Evolutionary conservation across 768 basidiomycete species (phyloP).

Genomic region (Fomitopsis pulvina): DNA sequence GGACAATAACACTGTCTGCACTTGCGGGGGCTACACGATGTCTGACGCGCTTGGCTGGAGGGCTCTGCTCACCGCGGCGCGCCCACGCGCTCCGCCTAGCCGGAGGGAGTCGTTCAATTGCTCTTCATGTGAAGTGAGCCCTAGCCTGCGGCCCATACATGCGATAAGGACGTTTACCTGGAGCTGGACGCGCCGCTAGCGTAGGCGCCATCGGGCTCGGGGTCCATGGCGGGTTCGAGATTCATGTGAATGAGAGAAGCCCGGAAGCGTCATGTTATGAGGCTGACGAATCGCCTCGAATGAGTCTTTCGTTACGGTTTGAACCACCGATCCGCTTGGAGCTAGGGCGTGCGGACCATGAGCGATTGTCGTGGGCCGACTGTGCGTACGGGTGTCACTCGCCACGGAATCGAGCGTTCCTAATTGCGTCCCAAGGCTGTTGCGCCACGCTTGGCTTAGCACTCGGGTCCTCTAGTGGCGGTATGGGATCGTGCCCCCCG

Average conservation of each 20-base stretch:
- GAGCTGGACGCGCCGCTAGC: conserved; percentile 4
- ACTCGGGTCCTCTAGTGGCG: not conserved
- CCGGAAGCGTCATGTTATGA: not conserved
- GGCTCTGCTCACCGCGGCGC: not conserved
- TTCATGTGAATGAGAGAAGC: not conserved
- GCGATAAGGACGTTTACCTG: not conserved
- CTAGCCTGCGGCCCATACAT: not conserved
- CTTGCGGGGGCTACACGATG: not conserved
- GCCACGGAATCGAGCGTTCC: not conserved
- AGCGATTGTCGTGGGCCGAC: not conserved
- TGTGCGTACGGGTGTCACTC: not conserved
- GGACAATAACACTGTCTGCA: not conserved
- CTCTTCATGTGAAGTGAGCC: no score
- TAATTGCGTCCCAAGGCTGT: not conserved
- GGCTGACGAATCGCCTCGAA: not conserved
- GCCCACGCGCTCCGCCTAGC: not conserved
- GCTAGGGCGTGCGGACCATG: not conserved
- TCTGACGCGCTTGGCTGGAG: not conserved
- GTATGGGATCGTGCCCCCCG: not conserved
- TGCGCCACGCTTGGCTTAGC: not conserved
- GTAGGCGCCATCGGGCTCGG: conserved; percentile 4
- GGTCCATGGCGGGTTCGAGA: not conserved
- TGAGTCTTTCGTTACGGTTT: not conserved
- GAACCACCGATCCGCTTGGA: not conserved
- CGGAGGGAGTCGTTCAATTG: not conserved